These are phyloP conservation scores for Linnemannia exigua DNA, from an alignment of 192 early-diverging fungal genomes.

Conservation along the genomic window DNA sequence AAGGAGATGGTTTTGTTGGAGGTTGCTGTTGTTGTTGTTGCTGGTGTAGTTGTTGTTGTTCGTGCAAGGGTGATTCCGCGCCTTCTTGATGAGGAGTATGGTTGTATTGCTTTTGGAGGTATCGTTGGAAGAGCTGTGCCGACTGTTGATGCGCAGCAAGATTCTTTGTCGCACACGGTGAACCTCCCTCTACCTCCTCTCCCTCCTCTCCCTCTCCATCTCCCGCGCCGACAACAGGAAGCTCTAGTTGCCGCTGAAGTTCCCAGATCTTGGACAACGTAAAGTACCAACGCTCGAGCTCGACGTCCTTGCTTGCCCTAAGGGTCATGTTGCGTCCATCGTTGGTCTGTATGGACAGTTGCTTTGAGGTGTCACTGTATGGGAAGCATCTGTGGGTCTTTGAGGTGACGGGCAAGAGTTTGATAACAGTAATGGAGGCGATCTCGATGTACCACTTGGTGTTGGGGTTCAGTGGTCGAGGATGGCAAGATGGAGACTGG, in stretches of 20 bases:
- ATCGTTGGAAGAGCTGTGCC: conserved; percentile 34
- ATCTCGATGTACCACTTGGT: conserved; percentile 48
- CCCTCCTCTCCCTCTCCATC: background rate
- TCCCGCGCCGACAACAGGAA: background rate
- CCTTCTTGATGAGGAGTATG: background rate
- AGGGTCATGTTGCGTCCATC: conserved; percentile 28
- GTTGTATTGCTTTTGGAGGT: conserved; percentile 37
- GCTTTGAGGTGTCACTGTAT: background rate
- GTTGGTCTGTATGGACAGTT: conserved; percentile 25
- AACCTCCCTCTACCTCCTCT: background rate
- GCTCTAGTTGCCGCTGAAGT: conserved; percentile 9
- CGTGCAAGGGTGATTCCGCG: too few species aligned
- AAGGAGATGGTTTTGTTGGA: background rate
- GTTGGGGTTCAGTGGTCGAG: conserved; percentile 37
- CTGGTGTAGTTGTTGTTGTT: too few species aligned
- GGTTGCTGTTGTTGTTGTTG: conserved; percentile 10
- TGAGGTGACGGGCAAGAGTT: conserved; percentile 8
- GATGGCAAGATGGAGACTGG: conserved; percentile 16
- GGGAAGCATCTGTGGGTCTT: conserved; percentile 20
- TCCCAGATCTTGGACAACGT: conserved; percentile 37
- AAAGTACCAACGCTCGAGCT: conserved; percentile 51
- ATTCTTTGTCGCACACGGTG: conserved; percentile 1
- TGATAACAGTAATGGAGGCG: conserved; percentile 16
- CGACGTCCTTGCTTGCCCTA: conserved; percentile 39
- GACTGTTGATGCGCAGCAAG: conserved; percentile 49